Percentiles rank a stretch among this genome's conserved stretches.
Conservation (phyloP, 164 flowering plant species). For the Macadamia tetraphylla region DNA sequence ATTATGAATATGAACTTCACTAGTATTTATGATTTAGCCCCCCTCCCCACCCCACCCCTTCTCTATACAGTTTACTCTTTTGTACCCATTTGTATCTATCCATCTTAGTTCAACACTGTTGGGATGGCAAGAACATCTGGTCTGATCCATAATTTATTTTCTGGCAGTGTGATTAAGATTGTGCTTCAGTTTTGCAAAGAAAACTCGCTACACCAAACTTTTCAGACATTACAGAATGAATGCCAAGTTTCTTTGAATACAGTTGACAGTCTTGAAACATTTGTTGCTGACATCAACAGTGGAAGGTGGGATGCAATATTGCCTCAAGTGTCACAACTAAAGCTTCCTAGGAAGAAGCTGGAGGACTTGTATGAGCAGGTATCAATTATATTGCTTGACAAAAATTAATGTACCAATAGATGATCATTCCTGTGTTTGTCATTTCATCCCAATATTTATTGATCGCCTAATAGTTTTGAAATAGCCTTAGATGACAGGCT, state of each 20-base stretch:
- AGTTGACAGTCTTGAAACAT: constrained; percentile 91
- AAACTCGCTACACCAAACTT: constrained; percentile 86
- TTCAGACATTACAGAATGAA: constrained; percentile 86
- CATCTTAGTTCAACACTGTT: not conserved
- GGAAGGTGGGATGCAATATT: constrained; percentile 97
- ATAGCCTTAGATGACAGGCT: too few species aligned
- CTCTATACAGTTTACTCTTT: too few species aligned
- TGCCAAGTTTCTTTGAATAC: constrained; percentile 97
- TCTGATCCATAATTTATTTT: not conserved
- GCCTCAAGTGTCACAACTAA: constrained; percentile 93
- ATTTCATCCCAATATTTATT: too few species aligned
- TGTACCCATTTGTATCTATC: not conserved
- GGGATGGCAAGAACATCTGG: not conserved
- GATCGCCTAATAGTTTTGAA: too few species aligned
- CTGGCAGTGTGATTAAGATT: constrained; percentile 90
- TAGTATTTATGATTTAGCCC: too few species aligned
- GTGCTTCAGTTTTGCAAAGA: constrained; percentile 99
- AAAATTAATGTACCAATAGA: not conserved
- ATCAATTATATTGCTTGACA: not conserved
- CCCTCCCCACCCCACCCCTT: too few species aligned
- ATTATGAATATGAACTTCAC: too few species aligned
- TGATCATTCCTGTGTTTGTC: too few species aligned
- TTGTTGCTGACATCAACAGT: constrained; percentile 84
- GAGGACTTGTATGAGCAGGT: constrained; percentile 99
- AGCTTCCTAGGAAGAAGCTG: constrained; percentile 89